A percentile compares a stretch with the other conserved stretches of the same genome.
Evolutionary conservation across 2,329 filamentous ascomycete species (phyloP).

Genomic region (Venturia nashicola): DNA sequence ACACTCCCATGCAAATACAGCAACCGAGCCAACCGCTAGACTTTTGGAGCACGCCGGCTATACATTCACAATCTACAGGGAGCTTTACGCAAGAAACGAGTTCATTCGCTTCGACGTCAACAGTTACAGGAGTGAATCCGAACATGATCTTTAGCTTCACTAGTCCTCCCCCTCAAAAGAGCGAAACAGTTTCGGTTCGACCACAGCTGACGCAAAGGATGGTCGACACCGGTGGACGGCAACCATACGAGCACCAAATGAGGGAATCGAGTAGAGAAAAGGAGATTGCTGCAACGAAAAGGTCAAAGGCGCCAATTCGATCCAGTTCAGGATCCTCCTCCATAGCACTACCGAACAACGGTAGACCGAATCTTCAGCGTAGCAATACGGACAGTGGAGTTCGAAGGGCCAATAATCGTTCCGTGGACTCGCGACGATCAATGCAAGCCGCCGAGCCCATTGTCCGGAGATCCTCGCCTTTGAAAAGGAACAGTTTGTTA

Average conservation of each 20-base stretch:
- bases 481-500: constrained; percentile 31
- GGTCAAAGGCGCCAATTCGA: constrained; percentile 13
- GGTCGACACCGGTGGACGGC: constrained; percentile 16
- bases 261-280: constrained; percentile 23
- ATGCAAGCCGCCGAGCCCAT: constrained; percentile 18
- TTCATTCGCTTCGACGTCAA: constrained; percentile 17
- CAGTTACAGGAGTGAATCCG: constrained; percentile 30
- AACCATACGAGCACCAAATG: constrained; percentile 27
- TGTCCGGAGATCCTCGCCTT: constrained; percentile 32
- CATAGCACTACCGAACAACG: constrained; percentile 19
- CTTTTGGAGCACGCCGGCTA: constrained; percentile 7
- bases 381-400: constrained; percentile 35
- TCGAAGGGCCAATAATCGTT: constrained; percentile 18
- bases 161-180: constrained; percentile 14
- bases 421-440: constrained; percentile 20
- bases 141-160: constrained; percentile 33
- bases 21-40: not conserved
- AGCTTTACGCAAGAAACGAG: constrained; percentile 6
- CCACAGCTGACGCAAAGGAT: constrained; percentile 12
- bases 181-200: constrained; percentile 16
- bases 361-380: constrained; percentile 25
- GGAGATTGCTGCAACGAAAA: constrained; percentile 14
- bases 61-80: not conserved
- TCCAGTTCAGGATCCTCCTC: constrained; percentile 27
- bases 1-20: not conserved